phyloP scores from a whole-genome alignment of 495 filamentous ascomycete genomes.

The Thozetella sp. region DNA sequence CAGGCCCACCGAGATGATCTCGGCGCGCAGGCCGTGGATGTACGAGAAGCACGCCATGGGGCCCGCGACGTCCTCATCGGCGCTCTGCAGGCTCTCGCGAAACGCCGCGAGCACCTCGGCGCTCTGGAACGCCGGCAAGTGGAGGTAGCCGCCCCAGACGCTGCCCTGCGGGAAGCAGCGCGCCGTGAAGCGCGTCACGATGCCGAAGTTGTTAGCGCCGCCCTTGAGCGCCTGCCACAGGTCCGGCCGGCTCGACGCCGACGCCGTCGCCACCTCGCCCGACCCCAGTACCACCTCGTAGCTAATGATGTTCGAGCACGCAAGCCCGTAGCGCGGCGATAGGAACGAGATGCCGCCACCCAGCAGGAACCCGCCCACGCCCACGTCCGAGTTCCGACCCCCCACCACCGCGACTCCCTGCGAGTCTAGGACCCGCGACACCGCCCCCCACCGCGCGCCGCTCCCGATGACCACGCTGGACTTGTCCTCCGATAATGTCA shows the following conservation, averaged over 20 bases:
- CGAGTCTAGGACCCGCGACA: not conserved
- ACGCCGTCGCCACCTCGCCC: slow-evolving; percentile 39
- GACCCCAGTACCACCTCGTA: slow-evolving; percentile 47
- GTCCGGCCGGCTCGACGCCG: not conserved
- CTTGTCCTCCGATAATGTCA: not conserved
- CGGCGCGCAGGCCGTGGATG: not conserved
- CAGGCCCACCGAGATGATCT: not conserved
- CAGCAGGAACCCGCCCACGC: not conserved
- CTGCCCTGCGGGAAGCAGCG: not conserved
- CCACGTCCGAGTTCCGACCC: not conserved
- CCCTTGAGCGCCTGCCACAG: not conserved
- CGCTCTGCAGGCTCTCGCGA: not conserved
- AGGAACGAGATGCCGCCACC: slow-evolving; percentile 41
- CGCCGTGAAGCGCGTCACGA: not conserved
- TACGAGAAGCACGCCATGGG: not conserved
- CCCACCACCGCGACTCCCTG: not conserved
- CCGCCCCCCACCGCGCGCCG: not conserved
- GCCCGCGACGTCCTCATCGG: not conserved
- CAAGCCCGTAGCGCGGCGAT: slow-evolving; percentile 33
- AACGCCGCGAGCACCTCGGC: not conserved
- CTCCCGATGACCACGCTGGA: not conserved
- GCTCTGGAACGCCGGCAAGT: not conserved
- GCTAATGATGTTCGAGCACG: slow-evolving; percentile 39
- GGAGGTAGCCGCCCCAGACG: not conserved
- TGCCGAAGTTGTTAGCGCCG: not conserved